Conservation (phyloP, 106 monocot species). For the Narthecium ossifragum region DNA sequence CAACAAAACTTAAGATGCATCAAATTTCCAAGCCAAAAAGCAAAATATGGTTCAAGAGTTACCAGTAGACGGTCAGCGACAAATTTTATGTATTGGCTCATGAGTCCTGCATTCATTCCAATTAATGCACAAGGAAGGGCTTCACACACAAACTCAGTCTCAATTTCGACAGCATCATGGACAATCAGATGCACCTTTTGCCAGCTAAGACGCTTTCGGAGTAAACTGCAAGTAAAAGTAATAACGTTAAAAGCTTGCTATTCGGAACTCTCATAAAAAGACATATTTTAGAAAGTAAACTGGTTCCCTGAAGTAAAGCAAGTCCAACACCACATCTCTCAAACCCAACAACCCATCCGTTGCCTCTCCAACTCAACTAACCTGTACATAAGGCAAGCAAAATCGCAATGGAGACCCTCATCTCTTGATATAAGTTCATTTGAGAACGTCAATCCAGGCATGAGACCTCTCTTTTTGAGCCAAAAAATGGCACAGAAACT, state of each 20-base stretch:
- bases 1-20: background rate
- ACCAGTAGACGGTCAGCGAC: constrained; percentile 31
- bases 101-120: constrained; percentile 29
- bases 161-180: constrained; percentile 30
- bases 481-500: constrained; percentile 43
- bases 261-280: no score
- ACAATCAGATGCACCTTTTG: constrained; percentile 16
- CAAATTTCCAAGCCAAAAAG: background rate
- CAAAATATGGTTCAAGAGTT: background rate
- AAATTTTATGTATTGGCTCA: constrained; percentile 34
- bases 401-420: constrained; percentile 40
- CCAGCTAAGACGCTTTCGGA: constrained; percentile 15
- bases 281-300: background rate
- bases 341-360: no score
- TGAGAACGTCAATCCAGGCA: constrained; percentile 39
- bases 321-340: no score
- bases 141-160: constrained; percentile 29
- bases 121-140: constrained; percentile 26
- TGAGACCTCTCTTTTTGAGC: constrained; percentile 37
- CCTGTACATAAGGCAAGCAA: constrained; percentile 30
- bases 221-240: constrained; percentile 9
- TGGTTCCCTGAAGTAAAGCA: no score
- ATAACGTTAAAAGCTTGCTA: background rate
- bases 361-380: background rate
- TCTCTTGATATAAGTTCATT: constrained; percentile 39